Evolutionary conservation across 2,329 filamentous ascomycete species (phyloP).

Genomic region (Colletotrichum sp.): DNA sequence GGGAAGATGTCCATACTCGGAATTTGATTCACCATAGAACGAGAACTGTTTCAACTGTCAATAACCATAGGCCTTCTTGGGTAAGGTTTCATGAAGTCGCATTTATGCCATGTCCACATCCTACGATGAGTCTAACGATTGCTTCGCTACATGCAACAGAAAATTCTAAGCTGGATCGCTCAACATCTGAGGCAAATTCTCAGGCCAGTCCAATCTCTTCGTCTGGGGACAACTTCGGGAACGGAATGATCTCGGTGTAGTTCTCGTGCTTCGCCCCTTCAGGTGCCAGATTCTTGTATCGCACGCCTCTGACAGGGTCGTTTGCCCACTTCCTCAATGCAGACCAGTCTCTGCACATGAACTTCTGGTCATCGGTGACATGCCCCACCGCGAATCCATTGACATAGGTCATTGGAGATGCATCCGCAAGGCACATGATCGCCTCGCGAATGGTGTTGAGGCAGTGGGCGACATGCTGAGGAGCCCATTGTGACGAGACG

Average conservation of each 20-base stretch:
- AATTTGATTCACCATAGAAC: neutral
- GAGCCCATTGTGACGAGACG: constrained; percentile 1
- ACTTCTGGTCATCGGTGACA: constrained; percentile 9
- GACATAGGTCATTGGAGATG: constrained; percentile 5
- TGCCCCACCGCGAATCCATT: neutral
- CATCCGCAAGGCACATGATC: constrained; percentile 6
- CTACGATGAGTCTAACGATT: neutral
- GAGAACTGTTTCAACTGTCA: neutral
- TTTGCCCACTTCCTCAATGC: constrained; percentile 4
- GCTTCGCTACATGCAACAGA: neutral
- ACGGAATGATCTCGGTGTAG: constrained; percentile 4
- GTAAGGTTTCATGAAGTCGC: neutral
- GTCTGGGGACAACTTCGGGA: neutral
- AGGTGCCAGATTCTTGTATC: neutral
- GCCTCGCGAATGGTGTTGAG: constrained; percentile 1
- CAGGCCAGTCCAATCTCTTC: constrained; percentile 3
- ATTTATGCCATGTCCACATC: neutral
- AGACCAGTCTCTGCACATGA: constrained; percentile 6
- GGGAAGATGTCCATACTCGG: neutral
- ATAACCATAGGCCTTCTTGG: neutral
- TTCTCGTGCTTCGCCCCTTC: constrained; percentile 1
- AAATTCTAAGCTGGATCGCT: neutral
- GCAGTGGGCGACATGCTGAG: constrained; percentile 1
- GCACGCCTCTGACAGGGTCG: neutral
- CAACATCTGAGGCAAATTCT: neutral